phyloP scores from a whole-genome alignment of 371 early-diverging fungal species.

The Mortierella sp. region DNA sequence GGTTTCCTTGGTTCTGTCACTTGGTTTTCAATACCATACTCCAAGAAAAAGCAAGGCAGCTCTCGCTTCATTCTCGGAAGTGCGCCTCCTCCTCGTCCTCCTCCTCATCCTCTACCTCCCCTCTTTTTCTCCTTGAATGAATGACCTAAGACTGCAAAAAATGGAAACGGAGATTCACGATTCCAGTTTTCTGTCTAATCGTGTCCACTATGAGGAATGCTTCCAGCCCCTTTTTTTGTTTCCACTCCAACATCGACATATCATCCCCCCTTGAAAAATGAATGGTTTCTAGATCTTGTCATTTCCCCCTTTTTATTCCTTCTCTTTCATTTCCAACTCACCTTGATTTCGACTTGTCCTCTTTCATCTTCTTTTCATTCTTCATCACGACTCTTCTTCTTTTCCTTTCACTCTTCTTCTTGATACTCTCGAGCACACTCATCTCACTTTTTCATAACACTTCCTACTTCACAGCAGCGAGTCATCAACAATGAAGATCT shows the following conservation, averaged over 20 bases:
- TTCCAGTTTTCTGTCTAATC: not conserved
- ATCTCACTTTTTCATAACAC: not conserved
- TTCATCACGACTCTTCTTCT: not conserved
- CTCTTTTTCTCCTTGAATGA: not conserved
- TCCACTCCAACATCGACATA: not conserved
- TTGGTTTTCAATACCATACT: not conserved
- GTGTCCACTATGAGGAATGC: not conserved
- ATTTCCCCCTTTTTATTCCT: not conserved
- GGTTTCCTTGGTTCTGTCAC: not conserved
- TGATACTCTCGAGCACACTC: not conserved
- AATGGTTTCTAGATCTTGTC: not conserved
- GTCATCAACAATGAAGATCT: conserved; percentile 22
- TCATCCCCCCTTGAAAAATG: not conserved
- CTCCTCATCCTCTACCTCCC: not conserved
- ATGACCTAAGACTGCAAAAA: not conserved
- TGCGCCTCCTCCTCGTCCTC: not conserved
- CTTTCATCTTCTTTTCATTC: not conserved
- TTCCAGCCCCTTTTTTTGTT: not conserved
- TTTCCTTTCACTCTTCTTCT: not conserved
- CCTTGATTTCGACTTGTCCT: not conserved
- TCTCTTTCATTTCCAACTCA: not conserved
- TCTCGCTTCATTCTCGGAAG: not conserved
- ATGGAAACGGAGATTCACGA: not conserved
- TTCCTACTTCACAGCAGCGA: not conserved
- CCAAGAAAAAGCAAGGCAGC: not conserved